Conservation (phyloP, 495 filamentous ascomycete species). For the Penicillium ochrochloron region DNA sequence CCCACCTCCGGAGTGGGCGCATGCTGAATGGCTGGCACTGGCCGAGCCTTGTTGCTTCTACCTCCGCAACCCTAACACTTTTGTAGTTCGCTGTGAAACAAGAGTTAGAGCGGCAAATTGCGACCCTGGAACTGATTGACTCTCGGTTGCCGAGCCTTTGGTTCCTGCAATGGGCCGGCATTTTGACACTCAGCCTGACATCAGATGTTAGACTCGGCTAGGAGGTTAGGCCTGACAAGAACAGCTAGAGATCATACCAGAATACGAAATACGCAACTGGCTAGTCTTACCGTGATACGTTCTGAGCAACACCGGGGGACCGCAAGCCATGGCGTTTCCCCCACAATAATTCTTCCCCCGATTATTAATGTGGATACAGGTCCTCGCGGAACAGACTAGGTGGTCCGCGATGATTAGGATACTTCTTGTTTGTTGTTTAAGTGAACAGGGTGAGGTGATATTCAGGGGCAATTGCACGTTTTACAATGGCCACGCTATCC, state of each 20-base stretch:
- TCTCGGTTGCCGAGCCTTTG: background rate
- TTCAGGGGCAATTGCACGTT: background rate
- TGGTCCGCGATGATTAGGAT: background rate
- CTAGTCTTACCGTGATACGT: background rate
- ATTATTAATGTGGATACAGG: background rate
- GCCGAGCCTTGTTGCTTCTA: background rate
- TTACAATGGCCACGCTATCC: background rate
- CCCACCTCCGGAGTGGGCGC: background rate
- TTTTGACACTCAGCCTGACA: background rate
- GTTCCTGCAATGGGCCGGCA: background rate
- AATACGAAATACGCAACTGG: background rate
- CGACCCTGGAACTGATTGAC: too few relatives aligned
- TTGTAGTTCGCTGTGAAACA: too few relatives aligned
- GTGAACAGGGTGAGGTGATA: background rate
- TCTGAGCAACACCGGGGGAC: background rate
- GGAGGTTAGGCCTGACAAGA: background rate
- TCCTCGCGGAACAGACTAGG: background rate
- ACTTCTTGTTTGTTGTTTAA: background rate
- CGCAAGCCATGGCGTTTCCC: background rate
- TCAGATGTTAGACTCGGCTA: background rate
- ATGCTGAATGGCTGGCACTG: background rate
- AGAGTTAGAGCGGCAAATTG: too few relatives aligned
- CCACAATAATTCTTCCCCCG: background rate
- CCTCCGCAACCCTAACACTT: too few relatives aligned
- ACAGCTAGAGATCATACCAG: background rate